Conservation (phyloP, 2,329 filamentous ascomycete species). For the Neonectria coccinea region DNA sequence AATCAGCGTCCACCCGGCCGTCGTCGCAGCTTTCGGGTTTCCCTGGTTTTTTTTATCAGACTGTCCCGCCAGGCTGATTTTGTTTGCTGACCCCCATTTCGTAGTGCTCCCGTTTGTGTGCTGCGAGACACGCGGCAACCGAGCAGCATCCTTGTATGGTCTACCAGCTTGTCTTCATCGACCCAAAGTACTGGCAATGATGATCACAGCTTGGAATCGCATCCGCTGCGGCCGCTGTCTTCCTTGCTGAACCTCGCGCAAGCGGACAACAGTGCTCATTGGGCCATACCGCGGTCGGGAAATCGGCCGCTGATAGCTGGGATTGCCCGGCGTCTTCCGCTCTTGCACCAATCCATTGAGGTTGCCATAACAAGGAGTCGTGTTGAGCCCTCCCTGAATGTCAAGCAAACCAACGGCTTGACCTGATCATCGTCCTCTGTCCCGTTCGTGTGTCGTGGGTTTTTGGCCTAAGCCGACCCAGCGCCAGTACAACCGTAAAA, state of each 20-base stretch:
- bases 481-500: neutral
- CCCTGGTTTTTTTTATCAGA: neutral
- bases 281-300: neutral
- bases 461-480: too few species aligned
- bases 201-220: neutral
- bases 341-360: too few species aligned
- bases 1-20: neutral
- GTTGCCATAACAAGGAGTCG: too few species aligned
- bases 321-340: neutral
- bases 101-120: neutral
- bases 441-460: too few species aligned
- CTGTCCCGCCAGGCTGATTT: neutral
- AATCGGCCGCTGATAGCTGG: neutral
- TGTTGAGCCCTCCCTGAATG: too few species aligned
- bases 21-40: neutral
- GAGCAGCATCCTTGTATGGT: neutral
- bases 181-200: neutral
- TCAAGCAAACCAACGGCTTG: too few species aligned
- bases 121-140: neutral
- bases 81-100: constrained; percentile 5
- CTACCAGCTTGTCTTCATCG: neutral
- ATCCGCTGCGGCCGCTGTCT: neutral
- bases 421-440: too few species aligned
- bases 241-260: neutral
- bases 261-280: neutral